These are phyloP conservation scores for Flagelloscypha sp. DNA, from an alignment of 768 basidiomycete species.

Conservation along the genomic window DNA sequence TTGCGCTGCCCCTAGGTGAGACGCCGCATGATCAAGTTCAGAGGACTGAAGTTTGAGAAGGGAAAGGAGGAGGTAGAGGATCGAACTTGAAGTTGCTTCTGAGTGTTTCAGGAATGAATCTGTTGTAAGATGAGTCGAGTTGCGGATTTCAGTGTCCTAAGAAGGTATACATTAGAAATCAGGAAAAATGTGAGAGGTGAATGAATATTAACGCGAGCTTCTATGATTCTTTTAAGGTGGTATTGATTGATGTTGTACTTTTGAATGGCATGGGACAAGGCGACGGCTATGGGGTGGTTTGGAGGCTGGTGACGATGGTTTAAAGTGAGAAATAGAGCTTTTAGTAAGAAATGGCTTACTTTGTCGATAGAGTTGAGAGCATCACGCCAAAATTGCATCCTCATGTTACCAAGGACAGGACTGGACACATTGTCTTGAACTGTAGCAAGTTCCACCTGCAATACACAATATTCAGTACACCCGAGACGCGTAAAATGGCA, in stretches of 20 bases:
- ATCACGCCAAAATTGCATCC: conserved; percentile 85
- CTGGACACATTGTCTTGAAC: conserved; percentile 73
- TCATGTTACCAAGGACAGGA: conserved; percentile 67
- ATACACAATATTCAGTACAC: conserved; percentile 8
- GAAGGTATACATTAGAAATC: conserved; percentile 14
- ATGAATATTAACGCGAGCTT: conserved; percentile 59
- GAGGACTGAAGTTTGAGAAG: conserved; percentile 50
- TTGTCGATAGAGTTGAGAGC: conserved; percentile 59
- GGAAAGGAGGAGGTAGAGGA: conserved; percentile 70
- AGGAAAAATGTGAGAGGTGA: conserved; percentile 6
- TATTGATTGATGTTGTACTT: conserved; percentile 51
- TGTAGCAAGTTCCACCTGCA: conserved; percentile 68
- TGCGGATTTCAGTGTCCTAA: conserved; percentile 61
- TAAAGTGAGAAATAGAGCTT: background rate
- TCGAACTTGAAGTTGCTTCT: conserved; percentile 72
- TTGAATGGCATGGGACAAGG: conserved; percentile 50
- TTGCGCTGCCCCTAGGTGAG: conserved; percentile 72
- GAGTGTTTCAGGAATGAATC: conserved; percentile 66
- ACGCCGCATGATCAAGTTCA: conserved; percentile 65
- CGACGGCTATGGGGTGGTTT: conserved; percentile 73
- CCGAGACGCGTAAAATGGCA: conserved; percentile 5
- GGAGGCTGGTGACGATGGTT: conserved; percentile 39
- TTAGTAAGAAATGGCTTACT: conserved; percentile 29
- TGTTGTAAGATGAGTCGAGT: conserved; percentile 55
- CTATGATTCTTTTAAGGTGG: conserved; percentile 75